phyloP scores from a whole-genome alignment of 2,329 filamentous ascomycete species.

The Aureobasidium sp. region DNA sequence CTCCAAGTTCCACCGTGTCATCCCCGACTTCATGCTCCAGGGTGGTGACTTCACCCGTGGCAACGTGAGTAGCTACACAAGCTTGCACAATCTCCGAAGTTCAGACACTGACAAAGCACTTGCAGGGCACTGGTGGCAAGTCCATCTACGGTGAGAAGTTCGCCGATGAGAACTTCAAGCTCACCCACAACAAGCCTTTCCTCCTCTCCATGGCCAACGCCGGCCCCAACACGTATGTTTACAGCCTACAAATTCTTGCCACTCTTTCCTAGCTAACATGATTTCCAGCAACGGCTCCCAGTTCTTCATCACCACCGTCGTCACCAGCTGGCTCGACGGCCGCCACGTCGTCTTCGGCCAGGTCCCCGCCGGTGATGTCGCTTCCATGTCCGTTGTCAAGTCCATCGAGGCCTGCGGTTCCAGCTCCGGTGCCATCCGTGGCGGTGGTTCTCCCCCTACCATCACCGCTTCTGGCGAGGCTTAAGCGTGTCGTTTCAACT shows the following conservation, averaged over 20 bases:
- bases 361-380: conserved; percentile 50
- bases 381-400: conserved; percentile 50
- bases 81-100: neutral
- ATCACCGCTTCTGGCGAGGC: conserved; percentile 45
- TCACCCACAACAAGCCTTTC: conserved; percentile 89
- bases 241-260: neutral
- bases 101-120: neutral
- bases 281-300: conserved; percentile 59
- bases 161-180: conserved; percentile 89
- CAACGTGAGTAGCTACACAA: conserved; percentile 58
- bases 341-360: conserved; percentile 82
- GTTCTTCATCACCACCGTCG: conserved; percentile 65
- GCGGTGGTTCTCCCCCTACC: conserved; percentile 44
- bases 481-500: conserved; percentile 19
- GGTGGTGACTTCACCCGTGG: conserved; percentile 94
- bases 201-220: conserved; percentile 97
- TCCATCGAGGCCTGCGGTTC: conserved; percentile 54
- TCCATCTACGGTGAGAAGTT: conserved; percentile 98
- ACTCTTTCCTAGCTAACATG: neutral
- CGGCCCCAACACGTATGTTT: conserved; percentile 77
- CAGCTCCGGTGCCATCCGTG: conserved; percentile 46
- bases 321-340: conserved; percentile 63
- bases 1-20: conserved; percentile 90
- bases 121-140: conserved; percentile 80
- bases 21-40: conserved; percentile 98